Evolutionary conservation across 2,329 filamentous ascomycete genomes (phyloP).

Genomic region (Rosellinia necatrix): DNA sequence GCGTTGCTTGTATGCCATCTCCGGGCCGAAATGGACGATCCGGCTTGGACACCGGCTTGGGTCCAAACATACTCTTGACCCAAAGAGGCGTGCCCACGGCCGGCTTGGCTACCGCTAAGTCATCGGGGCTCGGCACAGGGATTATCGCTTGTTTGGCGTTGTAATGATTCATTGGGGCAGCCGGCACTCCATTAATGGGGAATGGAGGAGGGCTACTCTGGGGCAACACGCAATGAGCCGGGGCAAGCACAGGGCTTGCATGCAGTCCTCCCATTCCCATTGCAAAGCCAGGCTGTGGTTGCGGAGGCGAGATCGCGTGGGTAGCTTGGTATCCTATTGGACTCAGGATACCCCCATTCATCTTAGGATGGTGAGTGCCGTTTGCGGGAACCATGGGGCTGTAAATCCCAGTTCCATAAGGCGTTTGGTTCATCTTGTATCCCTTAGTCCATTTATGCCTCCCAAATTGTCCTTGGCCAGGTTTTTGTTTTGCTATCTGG

Average conservation of each 20-base stretch:
- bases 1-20: conserved; percentile 28
- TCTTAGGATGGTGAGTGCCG: background rate
- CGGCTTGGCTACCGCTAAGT: background rate
- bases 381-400: background rate
- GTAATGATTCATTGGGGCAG: background rate
- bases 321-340: conserved; percentile 4
- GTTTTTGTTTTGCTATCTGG: conserved; percentile 13
- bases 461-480: background rate
- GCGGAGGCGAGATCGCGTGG: background rate
- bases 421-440: background rate
- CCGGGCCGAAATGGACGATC: conserved; percentile 31
- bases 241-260: background rate
- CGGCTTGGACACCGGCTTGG: conserved; percentile 41
- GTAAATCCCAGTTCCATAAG: background rate
- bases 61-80: conserved; percentile 36
- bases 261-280: conserved; percentile 2
- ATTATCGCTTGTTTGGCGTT: background rate
- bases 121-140: conserved; percentile 1
- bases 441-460: conserved; percentile 6
- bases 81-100: conserved; percentile 14
- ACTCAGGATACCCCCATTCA: conserved; percentile 4
- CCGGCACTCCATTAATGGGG: background rate
- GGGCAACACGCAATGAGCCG: background rate
- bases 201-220: background rate
- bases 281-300: background rate